Percentiles rank a stretch among this genome's conserved stretches.
phyloP scores from a whole-genome alignment of 805 yeast genomes.

The Saccharomycopsis amapae region DNA sequence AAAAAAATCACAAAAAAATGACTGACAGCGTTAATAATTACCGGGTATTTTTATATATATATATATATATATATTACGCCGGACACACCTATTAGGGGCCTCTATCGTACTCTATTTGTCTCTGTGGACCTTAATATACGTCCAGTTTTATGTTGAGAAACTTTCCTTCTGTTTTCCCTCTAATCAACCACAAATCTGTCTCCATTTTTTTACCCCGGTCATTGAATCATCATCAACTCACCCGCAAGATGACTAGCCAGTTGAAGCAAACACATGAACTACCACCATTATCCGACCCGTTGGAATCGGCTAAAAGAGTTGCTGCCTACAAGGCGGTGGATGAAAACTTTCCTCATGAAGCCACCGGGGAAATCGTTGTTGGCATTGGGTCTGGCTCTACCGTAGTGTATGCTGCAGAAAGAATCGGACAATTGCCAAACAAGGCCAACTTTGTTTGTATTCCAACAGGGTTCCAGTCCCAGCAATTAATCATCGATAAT shows the following conservation, averaged over 20 bases:
- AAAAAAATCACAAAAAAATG: too few relatives aligned
- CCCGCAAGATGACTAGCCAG: slow-evolving; percentile 1
- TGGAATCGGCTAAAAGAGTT: slow-evolving; percentile 79
- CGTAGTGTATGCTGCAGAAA: slow-evolving; percentile 93
- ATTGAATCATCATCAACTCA: too few relatives aligned
- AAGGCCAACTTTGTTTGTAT: slow-evolving; percentile 64
- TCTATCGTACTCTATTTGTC: too few relatives aligned
- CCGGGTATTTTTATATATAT: too few relatives aligned
- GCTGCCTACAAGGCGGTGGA: slow-evolving; percentile 94
- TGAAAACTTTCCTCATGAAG: slow-evolving; percentile 62
- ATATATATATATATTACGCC: too few relatives aligned
- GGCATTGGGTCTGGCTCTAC: slow-evolving; percentile 98
- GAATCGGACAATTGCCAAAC: slow-evolving; percentile 63
- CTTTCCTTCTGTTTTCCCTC: too few relatives aligned
- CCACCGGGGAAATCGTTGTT: slow-evolving; percentile 45
- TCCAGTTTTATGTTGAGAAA: too few relatives aligned
- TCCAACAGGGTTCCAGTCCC: slow-evolving; percentile 96
- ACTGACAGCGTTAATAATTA: too few relatives aligned
- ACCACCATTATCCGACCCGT: slow-evolving; percentile 35
- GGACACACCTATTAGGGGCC: too few relatives aligned
- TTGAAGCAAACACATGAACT: background rate
- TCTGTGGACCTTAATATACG: too few relatives aligned
- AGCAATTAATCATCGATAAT: slow-evolving; percentile 73
- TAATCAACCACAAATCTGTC: too few relatives aligned
- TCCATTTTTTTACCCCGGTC: too few relatives aligned